Percentiles rank a stretch among this genome's conserved stretches.
Evolutionary conservation across 805 yeast species (phyloP).

Genomic region (Danielozyma ontarioensis): DNA sequence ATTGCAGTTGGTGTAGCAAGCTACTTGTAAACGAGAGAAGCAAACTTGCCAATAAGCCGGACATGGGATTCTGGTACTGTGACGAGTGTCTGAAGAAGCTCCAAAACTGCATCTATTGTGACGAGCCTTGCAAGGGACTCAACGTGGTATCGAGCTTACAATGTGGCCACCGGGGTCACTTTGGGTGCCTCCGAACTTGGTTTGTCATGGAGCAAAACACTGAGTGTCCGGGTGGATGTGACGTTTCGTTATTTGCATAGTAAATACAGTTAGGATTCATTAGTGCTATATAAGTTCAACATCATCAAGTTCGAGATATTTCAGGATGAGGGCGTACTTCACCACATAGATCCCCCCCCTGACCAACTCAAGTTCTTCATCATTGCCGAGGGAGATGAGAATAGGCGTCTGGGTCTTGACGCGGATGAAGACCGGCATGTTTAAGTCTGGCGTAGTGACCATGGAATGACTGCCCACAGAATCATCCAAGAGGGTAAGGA

Average conservation of each 20-base stretch:
- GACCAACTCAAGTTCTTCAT: constrained; percentile 32
- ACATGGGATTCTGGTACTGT: constrained; percentile 82
- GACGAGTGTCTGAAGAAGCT: constrained; percentile 57
- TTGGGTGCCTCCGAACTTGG: constrained; percentile 77
- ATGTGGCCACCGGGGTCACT: constrained; percentile 90
- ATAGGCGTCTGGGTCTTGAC: constrained; percentile 29
- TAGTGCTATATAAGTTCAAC: constrained; percentile 25
- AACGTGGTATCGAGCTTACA: constrained; percentile 49
- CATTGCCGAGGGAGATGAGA: constrained; percentile 20
- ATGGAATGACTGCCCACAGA: constrained; percentile 54
- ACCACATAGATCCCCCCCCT: constrained; percentile 71
- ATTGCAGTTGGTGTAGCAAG: constrained; percentile 57
- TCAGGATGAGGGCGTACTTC: constrained; percentile 47
- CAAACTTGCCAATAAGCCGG: constrained; percentile 26
- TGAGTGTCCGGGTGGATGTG: constrained; percentile 82
- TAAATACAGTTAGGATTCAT: background rate
- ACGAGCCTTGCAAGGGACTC: constrained; percentile 70
- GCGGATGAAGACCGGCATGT: constrained; percentile 71
- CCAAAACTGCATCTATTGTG: constrained; percentile 73
- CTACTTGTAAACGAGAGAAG: constrained; percentile 56
- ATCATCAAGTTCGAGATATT: constrained; percentile 33
- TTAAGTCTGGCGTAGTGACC: constrained; percentile 75
- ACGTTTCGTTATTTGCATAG: constrained; percentile 14
- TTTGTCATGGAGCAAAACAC: constrained; percentile 55
- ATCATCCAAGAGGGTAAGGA: constrained; percentile 72